phyloP scores from a whole-genome alignment of 2,329 filamentous ascomycete genomes.

The Fusarium musae region DNA sequence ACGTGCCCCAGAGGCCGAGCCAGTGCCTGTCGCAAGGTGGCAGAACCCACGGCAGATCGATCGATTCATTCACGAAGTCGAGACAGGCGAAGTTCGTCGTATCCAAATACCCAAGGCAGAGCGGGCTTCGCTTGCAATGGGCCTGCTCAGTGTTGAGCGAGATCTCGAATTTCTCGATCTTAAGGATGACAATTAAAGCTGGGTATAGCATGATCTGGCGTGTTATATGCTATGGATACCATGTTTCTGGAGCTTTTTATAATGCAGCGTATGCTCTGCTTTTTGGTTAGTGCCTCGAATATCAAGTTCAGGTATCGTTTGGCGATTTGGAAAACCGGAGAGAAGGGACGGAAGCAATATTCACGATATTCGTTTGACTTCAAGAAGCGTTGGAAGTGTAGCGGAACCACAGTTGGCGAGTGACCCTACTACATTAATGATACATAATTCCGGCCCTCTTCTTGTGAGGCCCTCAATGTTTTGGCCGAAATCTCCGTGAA shows the following conservation, averaged over 20 bases:
- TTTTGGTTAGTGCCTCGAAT: background rate
- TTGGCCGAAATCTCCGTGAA: conserved; percentile 25
- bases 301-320: background rate
- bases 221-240: background rate
- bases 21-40: conserved; percentile 56
- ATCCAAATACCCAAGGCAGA: conserved; percentile 72
- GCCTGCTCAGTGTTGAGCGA: conserved; percentile 80
- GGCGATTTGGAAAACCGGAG: background rate
- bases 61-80: conserved; percentile 60
- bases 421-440: conserved; percentile 46
- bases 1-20: conserved; percentile 54
- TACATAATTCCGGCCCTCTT: conserved; percentile 40
- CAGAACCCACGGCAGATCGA: conserved; percentile 63
- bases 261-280: background rate
- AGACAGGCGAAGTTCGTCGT: conserved; percentile 53
- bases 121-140: conserved; percentile 79
- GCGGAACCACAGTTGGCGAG: conserved; percentile 27
- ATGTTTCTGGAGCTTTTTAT: background rate
- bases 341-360: background rate
- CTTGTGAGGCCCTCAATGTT: conserved; percentile 1
- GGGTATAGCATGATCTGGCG: background rate
- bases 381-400: conserved; percentile 7
- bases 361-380: background rate
- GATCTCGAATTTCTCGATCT: conserved; percentile 75
- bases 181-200: conserved; percentile 51